Conservation (phyloP, 2,329 filamentous ascomycete genomes). For the Beauveria bassiana region DNA sequence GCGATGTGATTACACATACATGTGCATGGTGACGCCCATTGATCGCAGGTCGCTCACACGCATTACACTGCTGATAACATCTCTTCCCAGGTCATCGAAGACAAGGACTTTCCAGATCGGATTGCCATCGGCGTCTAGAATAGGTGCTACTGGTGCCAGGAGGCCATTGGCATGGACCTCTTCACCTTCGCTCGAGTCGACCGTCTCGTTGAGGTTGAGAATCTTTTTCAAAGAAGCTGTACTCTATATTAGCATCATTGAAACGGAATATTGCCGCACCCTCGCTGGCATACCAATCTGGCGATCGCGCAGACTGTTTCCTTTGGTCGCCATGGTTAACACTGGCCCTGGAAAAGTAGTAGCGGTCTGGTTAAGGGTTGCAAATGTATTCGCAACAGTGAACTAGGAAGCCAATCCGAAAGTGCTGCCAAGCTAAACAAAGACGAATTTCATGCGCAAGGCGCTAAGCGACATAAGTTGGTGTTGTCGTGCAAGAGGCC, state of each 20-base stretch:
- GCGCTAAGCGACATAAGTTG: background rate
- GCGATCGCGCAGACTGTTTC: conserved; percentile 41
- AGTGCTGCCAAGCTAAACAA: background rate
- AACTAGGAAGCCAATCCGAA: background rate
- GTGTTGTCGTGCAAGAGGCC: conserved; percentile 9
- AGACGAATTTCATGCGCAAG: background rate
- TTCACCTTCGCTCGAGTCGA: conserved; percentile 51
- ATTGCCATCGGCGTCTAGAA: conserved; percentile 79
- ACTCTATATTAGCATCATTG: conserved; percentile 1
- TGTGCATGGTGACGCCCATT: conserved; percentile 94
- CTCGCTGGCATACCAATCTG: conserved; percentile 33
- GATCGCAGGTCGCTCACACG: conserved; percentile 86
- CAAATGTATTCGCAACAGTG: background rate
- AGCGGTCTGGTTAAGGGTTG: background rate
- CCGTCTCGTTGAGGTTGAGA: conserved; percentile 81
- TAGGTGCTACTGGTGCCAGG: conserved; percentile 63
- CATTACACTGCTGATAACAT: conserved; percentile 94
- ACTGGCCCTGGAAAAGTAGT: background rate
- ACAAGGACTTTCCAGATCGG: conserved; percentile 97
- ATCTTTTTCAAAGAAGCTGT: conserved; percentile 89
- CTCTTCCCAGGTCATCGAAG: conserved; percentile 83
- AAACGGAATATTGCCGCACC: background rate
- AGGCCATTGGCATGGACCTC: conserved; percentile 58
- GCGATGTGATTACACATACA: conserved; percentile 45
- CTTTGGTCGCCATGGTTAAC: conserved; percentile 36